Evolutionary conservation across 2,329 filamentous ascomycete species (phyloP).

Genomic region (Helotiales sp.): DNA sequence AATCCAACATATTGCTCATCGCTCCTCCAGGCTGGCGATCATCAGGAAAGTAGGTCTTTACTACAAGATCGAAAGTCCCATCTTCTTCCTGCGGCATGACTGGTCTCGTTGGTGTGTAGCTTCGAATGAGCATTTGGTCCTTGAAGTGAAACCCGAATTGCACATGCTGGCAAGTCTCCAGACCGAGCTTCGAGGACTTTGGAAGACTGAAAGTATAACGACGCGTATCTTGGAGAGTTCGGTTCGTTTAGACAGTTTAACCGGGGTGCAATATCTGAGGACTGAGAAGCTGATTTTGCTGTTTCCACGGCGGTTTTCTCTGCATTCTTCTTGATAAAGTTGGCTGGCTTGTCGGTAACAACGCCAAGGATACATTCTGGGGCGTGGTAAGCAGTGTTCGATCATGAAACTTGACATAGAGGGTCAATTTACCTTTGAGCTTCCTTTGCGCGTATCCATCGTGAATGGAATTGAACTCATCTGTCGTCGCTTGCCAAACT

Average conservation of each 20-base stretch:
- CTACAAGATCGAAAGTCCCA: conserved; percentile 53
- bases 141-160: conserved; percentile 57
- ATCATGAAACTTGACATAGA: not conserved
- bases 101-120: conserved; percentile 56
- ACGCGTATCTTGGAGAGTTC: conserved; percentile 50
- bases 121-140: conserved; percentile 56
- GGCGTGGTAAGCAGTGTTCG: not conserved
- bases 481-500: not conserved
- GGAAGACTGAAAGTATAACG: conserved; percentile 54
- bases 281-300: not conserved
- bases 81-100: conserved; percentile 47
- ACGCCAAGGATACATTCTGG: conserved; percentile 3
- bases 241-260: conserved; percentile 47
- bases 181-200: conserved; percentile 48
- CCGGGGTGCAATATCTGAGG: conserved; percentile 44
- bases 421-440: not conserved
- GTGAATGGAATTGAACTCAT: conserved; percentile 6
- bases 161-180: conserved; percentile 58
- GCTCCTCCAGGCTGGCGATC: conserved; percentile 56
- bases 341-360: conserved; percentile 1
- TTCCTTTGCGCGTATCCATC: conserved; percentile 10
- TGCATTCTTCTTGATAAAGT: conserved; percentile 7
- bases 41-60: conserved; percentile 58
- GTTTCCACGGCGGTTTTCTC: not conserved
- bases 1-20: conserved; percentile 58